Base-by-base conservation (phyloP, 257 asterid species). In the Gynochthodes officinalis region DNA sequence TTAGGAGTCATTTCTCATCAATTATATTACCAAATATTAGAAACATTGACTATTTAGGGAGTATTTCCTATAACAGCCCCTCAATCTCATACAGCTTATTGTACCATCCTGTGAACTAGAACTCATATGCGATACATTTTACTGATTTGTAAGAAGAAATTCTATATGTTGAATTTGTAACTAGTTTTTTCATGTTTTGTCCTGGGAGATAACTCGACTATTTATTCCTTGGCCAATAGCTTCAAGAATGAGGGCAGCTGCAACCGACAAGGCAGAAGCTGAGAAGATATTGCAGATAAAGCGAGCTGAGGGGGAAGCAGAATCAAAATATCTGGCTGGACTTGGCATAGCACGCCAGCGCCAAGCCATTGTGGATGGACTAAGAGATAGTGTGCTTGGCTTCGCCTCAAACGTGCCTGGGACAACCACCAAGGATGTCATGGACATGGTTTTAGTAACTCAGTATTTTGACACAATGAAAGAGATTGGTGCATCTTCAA, bases 341-440 rank as follows among this genome's bases (percentile, higher is more conserved):
- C 73, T 80, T 15, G 84, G 84, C 37, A 62, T 80, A 35, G 84
- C 84, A 25, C 76, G 81, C 14, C 84, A 77, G 50, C 77, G 70
- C 16, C 81, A 65, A 27, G 84, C 77, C 27, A 80, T 80, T 0
- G 59, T 73, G 1, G 84, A 80, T 40, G 84, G 84, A 5, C 70
- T 80, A 25, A 62, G 75, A 44, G 82, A 64, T 14, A 80, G 76
- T 37, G 76, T 80, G 35, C 60, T 73, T 8, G 73, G 67, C 28
- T 80, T 80, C 53, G 72, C 76, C 10, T 28, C 60, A 0, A 76
- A 69, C 18, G 81, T 76, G 23, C 76, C 79, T 0, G 82, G 81
- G n/a, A 63, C 81, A 10, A 37, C 79, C 53, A 23, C 79, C 44
- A 73, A 73, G 57, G 84, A 76, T 37, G 74, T 77, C 57, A 76